Evolutionary conservation across 2,329 filamentous ascomycete species (phyloP).

Genomic region (Diplocarpon rosae): DNA sequence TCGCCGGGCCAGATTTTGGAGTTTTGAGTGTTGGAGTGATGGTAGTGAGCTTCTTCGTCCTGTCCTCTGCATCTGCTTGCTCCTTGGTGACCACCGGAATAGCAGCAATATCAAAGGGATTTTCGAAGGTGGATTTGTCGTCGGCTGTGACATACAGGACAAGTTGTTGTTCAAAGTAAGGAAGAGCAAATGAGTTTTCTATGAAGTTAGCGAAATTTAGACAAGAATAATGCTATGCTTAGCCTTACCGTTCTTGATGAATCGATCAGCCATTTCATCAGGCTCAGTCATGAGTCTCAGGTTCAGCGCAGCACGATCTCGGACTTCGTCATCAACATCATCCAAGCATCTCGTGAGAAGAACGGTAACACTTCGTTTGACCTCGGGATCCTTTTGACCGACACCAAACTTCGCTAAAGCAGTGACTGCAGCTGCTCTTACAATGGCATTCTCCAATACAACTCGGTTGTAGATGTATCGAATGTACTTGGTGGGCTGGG

Average conservation of each 20-base stretch:
- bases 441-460: conserved; percentile 91
- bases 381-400: conserved; percentile 88
- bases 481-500: conserved; percentile 96
- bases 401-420: conserved; percentile 96
- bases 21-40: conserved; percentile 90
- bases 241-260: conserved; percentile 78
- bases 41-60: conserved; percentile 92
- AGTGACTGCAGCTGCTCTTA: conserved; percentile 88
- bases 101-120: conserved; percentile 80
- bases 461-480: conserved; percentile 99
- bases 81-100: conserved; percentile 92
- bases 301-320: conserved; percentile 89
- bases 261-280: conserved; percentile 72
- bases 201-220: conserved; percentile 23
- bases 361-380: conserved; percentile 91
- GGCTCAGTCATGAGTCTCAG: conserved; percentile 77
- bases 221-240: not conserved
- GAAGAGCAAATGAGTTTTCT: conserved; percentile 93
- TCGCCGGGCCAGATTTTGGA: conserved; percentile 68
- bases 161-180: conserved; percentile 91
- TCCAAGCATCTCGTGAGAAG: conserved; percentile 88
- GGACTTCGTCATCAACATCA: conserved; percentile 94
- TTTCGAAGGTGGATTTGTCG: conserved; percentile 72
- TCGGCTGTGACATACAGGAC: conserved; percentile 95
- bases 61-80: conserved; percentile 90